Percentiles rank a stretch among this genome's conserved stretches.
These are phyloP conservation scores for Sporothrix schenckii DNA, from an alignment of 2,329 filamentous ascomycete species.

Conservation along the genomic window DNA sequence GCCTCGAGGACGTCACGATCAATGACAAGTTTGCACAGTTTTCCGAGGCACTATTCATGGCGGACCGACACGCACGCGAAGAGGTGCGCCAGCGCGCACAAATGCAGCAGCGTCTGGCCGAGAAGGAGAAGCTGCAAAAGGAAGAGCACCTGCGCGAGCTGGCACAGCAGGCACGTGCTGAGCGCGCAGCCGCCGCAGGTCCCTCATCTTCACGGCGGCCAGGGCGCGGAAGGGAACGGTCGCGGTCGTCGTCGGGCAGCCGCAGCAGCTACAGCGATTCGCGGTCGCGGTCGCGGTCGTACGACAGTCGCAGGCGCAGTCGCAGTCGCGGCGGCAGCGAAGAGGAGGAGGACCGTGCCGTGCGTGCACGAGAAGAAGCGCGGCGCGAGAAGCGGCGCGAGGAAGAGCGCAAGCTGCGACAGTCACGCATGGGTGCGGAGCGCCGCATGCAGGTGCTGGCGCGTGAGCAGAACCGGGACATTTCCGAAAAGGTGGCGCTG, in stretches of 20 bases:
- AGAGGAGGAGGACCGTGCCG: conserved; percentile 66
- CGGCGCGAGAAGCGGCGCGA: conserved; percentile 78
- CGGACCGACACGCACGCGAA: conserved; percentile 90
- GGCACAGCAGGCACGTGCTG: conserved; percentile 88
- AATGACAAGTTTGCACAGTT: conserved; percentile 99
- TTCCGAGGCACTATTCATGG: conserved; percentile 89
- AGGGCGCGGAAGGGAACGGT: conserved; percentile 19
- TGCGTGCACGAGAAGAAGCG: conserved; percentile 74
- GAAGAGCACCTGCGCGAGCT: conserved; percentile 87
- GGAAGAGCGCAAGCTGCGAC: conserved; percentile 84
- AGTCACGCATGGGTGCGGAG: conserved; percentile 95
- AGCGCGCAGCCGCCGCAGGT: conserved; percentile 58
- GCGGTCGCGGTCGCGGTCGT: conserved; percentile 48
- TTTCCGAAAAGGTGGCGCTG: conserved; percentile 93
- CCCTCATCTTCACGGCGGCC: conserved; percentile 37
- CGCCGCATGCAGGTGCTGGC: conserved; percentile 90
- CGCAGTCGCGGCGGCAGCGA: conserved; percentile 55
- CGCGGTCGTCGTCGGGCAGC: conserved; percentile 33
- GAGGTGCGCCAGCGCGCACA: conserved; percentile 88
- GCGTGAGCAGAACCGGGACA: conserved; percentile 92
- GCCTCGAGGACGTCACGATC: conserved; percentile 89
- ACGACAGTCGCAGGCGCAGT: conserved; percentile 39
- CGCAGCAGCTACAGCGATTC: conserved; percentile 34
- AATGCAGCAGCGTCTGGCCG: conserved; percentile 94
- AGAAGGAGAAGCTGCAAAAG: conserved; percentile 94